Conservation (phyloP, 2,329 filamentous ascomycete genomes). For the Fusarium coffeatum region DNA sequence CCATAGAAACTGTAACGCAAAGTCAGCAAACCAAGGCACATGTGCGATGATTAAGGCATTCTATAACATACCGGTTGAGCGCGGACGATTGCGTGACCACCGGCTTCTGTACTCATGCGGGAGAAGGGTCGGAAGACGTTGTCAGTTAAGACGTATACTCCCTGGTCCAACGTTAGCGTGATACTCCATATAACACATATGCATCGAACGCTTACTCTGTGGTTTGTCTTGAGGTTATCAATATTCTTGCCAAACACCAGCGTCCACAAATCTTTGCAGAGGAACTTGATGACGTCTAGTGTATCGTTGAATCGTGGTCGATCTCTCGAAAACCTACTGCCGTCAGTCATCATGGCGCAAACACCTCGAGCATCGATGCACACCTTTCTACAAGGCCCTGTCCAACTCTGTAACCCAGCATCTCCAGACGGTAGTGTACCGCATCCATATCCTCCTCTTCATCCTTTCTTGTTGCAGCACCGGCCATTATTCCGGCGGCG, state of each 20-base stretch:
- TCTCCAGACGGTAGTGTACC: slow-evolving; percentile 85
- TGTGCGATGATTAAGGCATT: neutral
- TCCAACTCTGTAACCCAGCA: slow-evolving; percentile 89
- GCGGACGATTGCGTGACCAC: slow-evolving; percentile 76
- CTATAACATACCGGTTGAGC: slow-evolving; percentile 79
- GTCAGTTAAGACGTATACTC: slow-evolving; percentile 96
- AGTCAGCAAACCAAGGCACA: slow-evolving; percentile 7
- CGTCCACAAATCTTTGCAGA: slow-evolving; percentile 98
- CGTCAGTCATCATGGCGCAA: slow-evolving; percentile 23
- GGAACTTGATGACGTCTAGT: slow-evolving; percentile 95
- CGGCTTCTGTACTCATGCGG: slow-evolving; percentile 86
- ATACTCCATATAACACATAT: neutral
- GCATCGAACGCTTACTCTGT: slow-evolving; percentile 69
- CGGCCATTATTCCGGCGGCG: slow-evolving; percentile 41
- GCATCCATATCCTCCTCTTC: slow-evolving; percentile 88
- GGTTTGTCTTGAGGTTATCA: slow-evolving; percentile 98
- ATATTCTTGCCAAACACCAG: slow-evolving; percentile 96
- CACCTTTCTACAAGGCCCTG: slow-evolving; percentile 92
- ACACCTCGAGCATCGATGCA: neutral
- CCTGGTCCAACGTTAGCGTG: slow-evolving; percentile 59
- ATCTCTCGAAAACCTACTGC: slow-evolving; percentile 82
- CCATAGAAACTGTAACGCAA: slow-evolving; percentile 79
- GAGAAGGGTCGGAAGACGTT: slow-evolving; percentile 89
- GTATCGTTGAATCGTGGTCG: slow-evolving; percentile 90
- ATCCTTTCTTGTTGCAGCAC: slow-evolving; percentile 56